Conservation (phyloP, 805 yeast genomes). For the Torulaspora gathmanii region DNA sequence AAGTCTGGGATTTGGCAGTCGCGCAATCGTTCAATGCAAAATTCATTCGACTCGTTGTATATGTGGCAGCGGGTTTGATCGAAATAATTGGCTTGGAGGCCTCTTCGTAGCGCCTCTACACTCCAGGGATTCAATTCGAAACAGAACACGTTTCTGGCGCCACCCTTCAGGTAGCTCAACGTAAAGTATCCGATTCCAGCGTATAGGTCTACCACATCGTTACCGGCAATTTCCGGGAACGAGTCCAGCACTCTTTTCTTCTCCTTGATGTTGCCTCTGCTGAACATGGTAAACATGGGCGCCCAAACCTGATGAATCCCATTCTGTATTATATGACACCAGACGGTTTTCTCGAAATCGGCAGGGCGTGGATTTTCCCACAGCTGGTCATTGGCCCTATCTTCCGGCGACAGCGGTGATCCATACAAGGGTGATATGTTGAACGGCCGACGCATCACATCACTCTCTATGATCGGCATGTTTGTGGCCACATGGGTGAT, state of each 20-base stretch:
- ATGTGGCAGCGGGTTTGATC: constrained; percentile 35
- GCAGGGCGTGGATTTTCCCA: constrained; percentile 37
- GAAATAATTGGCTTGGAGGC: constrained; percentile 44
- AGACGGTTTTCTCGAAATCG: constrained; percentile 54
- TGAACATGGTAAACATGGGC: constrained; percentile 80
- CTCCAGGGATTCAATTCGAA: constrained; percentile 90
- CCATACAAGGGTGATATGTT: constrained; percentile 59
- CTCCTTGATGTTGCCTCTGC: constrained; percentile 81
- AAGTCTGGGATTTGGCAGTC: constrained; percentile 26
- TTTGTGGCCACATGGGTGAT: constrained; percentile 66
- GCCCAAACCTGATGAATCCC: constrained; percentile 80
- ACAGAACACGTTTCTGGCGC: constrained; percentile 54
- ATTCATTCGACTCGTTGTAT: constrained; percentile 61
- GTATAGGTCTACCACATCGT: constrained; percentile 62
- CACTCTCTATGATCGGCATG: constrained; percentile 55
- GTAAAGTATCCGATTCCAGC: constrained; percentile 86
- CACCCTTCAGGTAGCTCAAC: constrained; percentile 54
- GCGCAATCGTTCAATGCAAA: constrained; percentile 42
- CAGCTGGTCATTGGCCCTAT: constrained; percentile 18
- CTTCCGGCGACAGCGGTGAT: constrained; percentile 51
- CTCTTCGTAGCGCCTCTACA: constrained; percentile 60
- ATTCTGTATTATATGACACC: constrained; percentile 70
- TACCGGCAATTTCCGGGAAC: constrained; percentile 37
- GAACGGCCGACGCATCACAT: constrained; percentile 60
- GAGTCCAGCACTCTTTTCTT: constrained; percentile 57